Evolutionary conservation across 805 yeast genomes (phyloP), one percentile per base, ranked within the genome.

Genomic region (Phaffomyces opuntiae): DNA sequence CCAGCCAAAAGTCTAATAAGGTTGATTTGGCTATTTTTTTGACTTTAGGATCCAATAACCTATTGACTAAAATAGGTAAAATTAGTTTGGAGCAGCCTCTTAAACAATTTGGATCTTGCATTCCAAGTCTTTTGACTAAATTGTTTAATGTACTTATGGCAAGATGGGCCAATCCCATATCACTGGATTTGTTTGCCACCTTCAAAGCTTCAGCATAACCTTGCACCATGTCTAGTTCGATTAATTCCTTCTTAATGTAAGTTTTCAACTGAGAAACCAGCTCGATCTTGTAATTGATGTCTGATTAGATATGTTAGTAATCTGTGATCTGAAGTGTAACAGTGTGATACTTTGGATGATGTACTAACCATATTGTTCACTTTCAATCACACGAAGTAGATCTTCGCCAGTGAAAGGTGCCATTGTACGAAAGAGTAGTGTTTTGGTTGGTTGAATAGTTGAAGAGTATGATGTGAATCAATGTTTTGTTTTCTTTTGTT

Each of bases 131-230:
- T 47, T 78, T 79, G 29, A 80, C 72, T 43, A 79, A 59, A 53
- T 80, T 83, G 41, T 80, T 77, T 5, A 77, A 56, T 0, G 78
- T 70, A 27, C 77, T 70, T 53, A 79, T 78, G 3, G 78, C 69
- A 21, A 61, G 45, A 1, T 68, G 49, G 48, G 69, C 68, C 17
- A 78, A 66, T 11, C 68, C 59, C 32, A 62, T 44, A 40, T 69
- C 70, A 3, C 61, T 52, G 5, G 68, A 63, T 45, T 70, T 72
- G 38, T 66, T 68, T 2, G 77, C 81, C 4, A 67, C 53, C 9
- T 73, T 62, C 39, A 80, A 60, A 0, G 78, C 67, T 40, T 77
- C 77, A 46, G 78, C 66, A 58, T 77, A 78, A 36, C 65, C 56
- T 12, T 77, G 75, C 5, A 75, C 81, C 42, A 70, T 67, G 1